Conservation (phyloP, 208 protist genomes). For the Phytomonas sp. region DNA sequence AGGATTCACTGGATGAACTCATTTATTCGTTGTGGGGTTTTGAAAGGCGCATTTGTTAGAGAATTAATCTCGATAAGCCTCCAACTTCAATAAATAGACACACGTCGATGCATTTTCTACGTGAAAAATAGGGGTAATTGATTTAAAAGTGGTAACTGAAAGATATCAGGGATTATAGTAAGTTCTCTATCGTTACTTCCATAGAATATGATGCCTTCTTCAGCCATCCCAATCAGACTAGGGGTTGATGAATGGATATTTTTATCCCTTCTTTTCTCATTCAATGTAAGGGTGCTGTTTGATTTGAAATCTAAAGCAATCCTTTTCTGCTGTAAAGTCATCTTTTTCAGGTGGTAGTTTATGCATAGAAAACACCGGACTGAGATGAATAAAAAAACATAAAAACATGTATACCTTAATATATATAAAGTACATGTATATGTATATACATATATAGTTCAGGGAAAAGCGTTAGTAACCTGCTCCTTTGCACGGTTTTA, state of each 20-base stretch:
- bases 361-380: too few species aligned
- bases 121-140: not conserved
- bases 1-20: constrained; percentile 51
- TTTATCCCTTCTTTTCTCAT: not conserved
- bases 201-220: not conserved
- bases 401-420: not conserved
- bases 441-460: not conserved
- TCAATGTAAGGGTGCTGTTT: not conserved
- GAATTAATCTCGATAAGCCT: not conserved
- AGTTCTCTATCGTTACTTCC: constrained; percentile 4
- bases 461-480: not conserved
- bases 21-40: constrained; percentile 39
- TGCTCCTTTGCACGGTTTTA: not conserved
- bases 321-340: not conserved
- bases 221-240: not conserved
- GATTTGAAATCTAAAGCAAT: not conserved
- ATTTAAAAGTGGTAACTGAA: not conserved
- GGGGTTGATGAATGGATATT: not conserved
- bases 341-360: too few species aligned
- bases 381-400: too few species aligned
- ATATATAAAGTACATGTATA: not conserved
- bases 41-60: constrained; percentile 53
- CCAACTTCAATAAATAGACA: not conserved
- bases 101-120: not conserved
- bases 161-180: not conserved